phyloP scores from a whole-genome alignment of 1,284 basidiomycete genomes.

The Cryptococcus floricola region DNA sequence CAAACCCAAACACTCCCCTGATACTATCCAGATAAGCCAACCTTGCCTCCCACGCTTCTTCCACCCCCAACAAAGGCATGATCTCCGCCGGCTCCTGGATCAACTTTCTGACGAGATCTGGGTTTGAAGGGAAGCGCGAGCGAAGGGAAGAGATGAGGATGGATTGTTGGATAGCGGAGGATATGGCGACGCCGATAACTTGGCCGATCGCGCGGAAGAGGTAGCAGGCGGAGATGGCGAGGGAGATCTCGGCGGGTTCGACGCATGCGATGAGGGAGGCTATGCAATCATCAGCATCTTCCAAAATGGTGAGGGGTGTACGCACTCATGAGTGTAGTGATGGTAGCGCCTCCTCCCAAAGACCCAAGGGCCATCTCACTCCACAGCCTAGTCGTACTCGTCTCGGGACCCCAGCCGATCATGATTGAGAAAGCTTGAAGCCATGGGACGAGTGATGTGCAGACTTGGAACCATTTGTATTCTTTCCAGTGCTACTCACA shows the following conservation, averaged over 20 bases:
- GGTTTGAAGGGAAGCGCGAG: slow-evolving; percentile 10
- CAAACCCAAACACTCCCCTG: slow-evolving; percentile 27
- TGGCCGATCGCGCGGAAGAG: slow-evolving; percentile 36
- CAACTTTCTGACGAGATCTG: slow-evolving; percentile 18
- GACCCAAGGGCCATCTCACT: slow-evolving; percentile 28
- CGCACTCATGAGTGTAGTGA: slow-evolving; percentile 19
- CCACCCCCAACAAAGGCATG: slow-evolving; percentile 18
- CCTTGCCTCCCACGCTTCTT: slow-evolving; percentile 18
- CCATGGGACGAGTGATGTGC: slow-evolving; percentile 23
- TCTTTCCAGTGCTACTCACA: slow-evolving; percentile 20
- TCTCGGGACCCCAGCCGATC: slow-evolving; percentile 22
- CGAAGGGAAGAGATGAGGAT: slow-evolving; percentile 19
- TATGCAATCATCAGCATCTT: neutral
- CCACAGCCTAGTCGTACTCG: slow-evolving; percentile 21
- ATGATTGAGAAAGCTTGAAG: slow-evolving; percentile 26
- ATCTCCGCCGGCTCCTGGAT: slow-evolving; percentile 29
- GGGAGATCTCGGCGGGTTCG: slow-evolving; percentile 22
- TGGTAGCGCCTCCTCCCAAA: slow-evolving; percentile 25
- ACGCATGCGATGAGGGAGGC: slow-evolving; percentile 27
- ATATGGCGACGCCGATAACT: slow-evolving; percentile 33
- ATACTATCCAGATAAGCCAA: slow-evolving; percentile 31
- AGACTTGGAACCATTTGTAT: slow-evolving; percentile 33
- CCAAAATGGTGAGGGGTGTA: neutral
- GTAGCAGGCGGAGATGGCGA: slow-evolving; percentile 37
- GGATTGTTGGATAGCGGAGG: slow-evolving; percentile 33